Percentiles rank a stretch among this genome's conserved stretches.
These are phyloP conservation scores for Entomortierella beljakovae DNA, from an alignment of 192 early-diverging fungal genomes.

Conservation along the genomic window DNA sequence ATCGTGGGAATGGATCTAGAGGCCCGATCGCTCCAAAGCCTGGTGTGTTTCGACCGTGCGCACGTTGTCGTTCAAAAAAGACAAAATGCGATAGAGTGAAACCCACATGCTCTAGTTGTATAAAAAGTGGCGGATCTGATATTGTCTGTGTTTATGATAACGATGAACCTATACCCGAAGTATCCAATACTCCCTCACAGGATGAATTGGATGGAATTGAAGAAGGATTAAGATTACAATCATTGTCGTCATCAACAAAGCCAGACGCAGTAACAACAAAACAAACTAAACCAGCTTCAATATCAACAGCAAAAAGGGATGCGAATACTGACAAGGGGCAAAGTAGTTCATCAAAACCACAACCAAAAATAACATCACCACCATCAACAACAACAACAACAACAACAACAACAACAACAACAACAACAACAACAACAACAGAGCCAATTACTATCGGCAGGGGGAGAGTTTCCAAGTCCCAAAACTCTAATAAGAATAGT, in stretches of 20 bases:
- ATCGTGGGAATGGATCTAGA: slow-evolving; percentile 2
- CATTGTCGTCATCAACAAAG: background rate
- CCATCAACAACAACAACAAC: too few species aligned
- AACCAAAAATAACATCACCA: too few species aligned
- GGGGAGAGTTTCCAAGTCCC: background rate
- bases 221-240: background rate
- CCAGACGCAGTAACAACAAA: background rate
- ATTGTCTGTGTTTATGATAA: slow-evolving; percentile 45
- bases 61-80: slow-evolving; percentile 48
- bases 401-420: background rate
- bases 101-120: slow-evolving; percentile 39
- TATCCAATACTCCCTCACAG: background rate
- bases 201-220: background rate
- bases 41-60: slow-evolving; percentile 51
- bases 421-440: background rate
- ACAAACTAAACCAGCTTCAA: background rate
- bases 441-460: background rate
- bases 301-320: too few species aligned
- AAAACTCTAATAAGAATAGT: background rate
- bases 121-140: slow-evolving; percentile 22
- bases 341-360: background rate
- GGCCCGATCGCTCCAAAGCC: slow-evolving; percentile 39
- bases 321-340: background rate
- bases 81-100: slow-evolving; percentile 45
- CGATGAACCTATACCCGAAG: slow-evolving; percentile 26